A percentile compares a stretch with the other conserved stretches of the same genome.
phyloP scores from a whole-genome alignment of 805 yeast genomes.

The Myxozyma geophila region DNA sequence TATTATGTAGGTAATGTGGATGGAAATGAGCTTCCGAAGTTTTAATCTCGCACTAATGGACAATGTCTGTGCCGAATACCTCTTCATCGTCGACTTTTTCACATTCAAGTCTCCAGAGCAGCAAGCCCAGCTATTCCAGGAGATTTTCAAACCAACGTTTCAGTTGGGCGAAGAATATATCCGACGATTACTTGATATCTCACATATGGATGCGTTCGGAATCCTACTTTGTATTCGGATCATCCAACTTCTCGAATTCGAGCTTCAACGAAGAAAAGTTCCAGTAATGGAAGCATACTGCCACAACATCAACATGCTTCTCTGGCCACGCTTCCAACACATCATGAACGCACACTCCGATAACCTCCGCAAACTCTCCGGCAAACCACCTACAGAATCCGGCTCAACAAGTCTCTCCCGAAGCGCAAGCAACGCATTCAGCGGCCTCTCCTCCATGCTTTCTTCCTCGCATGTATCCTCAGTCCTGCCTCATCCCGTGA shows the following conservation, averaged over 20 bases:
- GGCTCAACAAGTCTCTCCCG: constrained; percentile 3
- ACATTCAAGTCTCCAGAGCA: constrained; percentile 38
- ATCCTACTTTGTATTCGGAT: constrained; percentile 74
- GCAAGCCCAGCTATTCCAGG: constrained; percentile 46
- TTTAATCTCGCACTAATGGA: constrained; percentile 75
- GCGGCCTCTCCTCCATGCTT: constrained; percentile 15
- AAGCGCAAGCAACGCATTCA: not conserved
- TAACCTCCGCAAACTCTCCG: constrained; percentile 54
- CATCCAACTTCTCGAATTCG: constrained; percentile 65
- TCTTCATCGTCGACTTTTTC: constrained; percentile 74
- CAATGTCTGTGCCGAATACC: constrained; percentile 75
- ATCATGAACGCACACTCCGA: constrained; percentile 79
- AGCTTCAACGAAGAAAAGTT: constrained; percentile 68
- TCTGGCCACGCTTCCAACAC: constrained; percentile 88
- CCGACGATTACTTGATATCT: constrained; percentile 45
- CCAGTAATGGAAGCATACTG: constrained; percentile 75
- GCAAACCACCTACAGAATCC: constrained; percentile 16
- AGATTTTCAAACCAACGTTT: constrained; percentile 59
- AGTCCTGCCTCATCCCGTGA: constrained; percentile 62
- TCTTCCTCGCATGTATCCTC: constrained; percentile 32
- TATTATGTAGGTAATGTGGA: constrained; percentile 52
- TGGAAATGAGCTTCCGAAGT: constrained; percentile 74
- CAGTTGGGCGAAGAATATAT: constrained; percentile 56
- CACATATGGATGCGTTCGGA: constrained; percentile 72
- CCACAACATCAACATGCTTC: constrained; percentile 62